These are phyloP conservation scores for Wickerhamomyces queroliae DNA, from an alignment of 805 yeast genomes.

Conservation along the genomic window DNA sequence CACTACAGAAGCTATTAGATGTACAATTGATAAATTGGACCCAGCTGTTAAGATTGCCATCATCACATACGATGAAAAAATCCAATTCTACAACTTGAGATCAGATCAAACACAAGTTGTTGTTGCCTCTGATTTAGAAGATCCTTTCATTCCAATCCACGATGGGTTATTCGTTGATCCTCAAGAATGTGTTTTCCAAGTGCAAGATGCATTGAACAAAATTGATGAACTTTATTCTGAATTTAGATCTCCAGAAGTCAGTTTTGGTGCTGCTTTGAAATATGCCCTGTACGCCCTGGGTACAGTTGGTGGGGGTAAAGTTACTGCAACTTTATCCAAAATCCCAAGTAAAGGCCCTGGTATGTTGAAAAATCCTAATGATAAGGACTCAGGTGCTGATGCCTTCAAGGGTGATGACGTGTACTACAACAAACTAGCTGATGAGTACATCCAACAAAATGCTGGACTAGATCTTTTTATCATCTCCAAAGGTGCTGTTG, in stretches of 20 bases:
- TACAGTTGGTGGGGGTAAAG: conserved; percentile 77
- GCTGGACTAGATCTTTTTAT: conserved; percentile 77
- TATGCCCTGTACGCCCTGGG: conserved; percentile 60
- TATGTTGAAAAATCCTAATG: conserved; percentile 33
- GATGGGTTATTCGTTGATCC: conserved; percentile 82
- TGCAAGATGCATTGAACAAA: conserved; percentile 61
- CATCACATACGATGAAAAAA: conserved; percentile 64
- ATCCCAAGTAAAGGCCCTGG: conserved; percentile 86
- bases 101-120: conserved; percentile 50
- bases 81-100: conserved; percentile 70
- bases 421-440: conserved; percentile 55
- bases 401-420: conserved; percentile 54
- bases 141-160: conserved; percentile 76
- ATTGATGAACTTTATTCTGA: conserved; percentile 42
- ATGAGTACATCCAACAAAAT: conserved; percentile 47
- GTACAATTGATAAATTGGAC: conserved; percentile 31
- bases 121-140: conserved; percentile 64
- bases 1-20: conserved; percentile 64
- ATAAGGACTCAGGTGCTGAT: conserved; percentile 35
- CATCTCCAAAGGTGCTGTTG: conserved; percentile 59
- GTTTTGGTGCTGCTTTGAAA: conserved; percentile 74
- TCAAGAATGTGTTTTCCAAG: conserved; percentile 50
- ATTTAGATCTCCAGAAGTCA: conserved; percentile 47
- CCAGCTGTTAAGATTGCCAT: conserved; percentile 48
- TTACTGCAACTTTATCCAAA: conserved; percentile 58